Base-by-base conservation (phyloP, 106 monocot genomes). In the Dendrobium catenatum region DNA sequence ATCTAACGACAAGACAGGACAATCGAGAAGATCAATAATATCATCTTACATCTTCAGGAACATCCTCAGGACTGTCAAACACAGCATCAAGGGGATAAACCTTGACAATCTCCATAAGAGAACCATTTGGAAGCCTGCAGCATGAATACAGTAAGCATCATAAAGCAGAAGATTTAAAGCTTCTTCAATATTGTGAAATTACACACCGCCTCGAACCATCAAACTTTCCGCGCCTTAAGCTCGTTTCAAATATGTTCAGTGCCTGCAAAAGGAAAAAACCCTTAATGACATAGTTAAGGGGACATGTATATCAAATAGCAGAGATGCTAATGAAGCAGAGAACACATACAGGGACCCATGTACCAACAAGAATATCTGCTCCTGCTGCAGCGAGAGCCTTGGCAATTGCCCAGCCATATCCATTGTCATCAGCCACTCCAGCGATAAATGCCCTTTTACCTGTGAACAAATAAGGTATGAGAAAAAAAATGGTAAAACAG, bases 351-450 rank as follows among this genome's bases (percentile, higher is more conserved):
- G 97, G 97, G 20, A 98, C 97, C 97, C 97, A 98, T 78, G 97
- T 94, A 37, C 94, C 97, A 85, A 98, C 90, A 83, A 98, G 94
- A 84, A 98, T 98, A 88, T 94, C 92, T 79, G 97, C 97, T 80
- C 97, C 97, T 51, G 94, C 94, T 77, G 94, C 89, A 84, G 97
- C 92, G 83, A 98, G 97, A 84, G 97, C 83, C 80, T 98, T 98
- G 67, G 97, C 94, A 85, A 94, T 93, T 83, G 97, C 97, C 97
- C 97, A 98, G 44, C 97, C 97, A 87, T 98, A 94, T 31, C 94
- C 97, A 88, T 98, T 98, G 42, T 98, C 94, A 91, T 98, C 97
- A 75, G 94, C 97, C 67, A 98, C 88, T 81, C 97, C 94, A 81
- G 94, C 97, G 82, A 98, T 98, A 80, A 98, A 98, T 68, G 97